A percentile compares a stretch with the other conserved stretches of the same genome.
These are phyloP conservation scores for Schwanniomyces pseudopolymorphus DNA, from an alignment of 805 yeast genomes.

Conservation along the genomic window DNA sequence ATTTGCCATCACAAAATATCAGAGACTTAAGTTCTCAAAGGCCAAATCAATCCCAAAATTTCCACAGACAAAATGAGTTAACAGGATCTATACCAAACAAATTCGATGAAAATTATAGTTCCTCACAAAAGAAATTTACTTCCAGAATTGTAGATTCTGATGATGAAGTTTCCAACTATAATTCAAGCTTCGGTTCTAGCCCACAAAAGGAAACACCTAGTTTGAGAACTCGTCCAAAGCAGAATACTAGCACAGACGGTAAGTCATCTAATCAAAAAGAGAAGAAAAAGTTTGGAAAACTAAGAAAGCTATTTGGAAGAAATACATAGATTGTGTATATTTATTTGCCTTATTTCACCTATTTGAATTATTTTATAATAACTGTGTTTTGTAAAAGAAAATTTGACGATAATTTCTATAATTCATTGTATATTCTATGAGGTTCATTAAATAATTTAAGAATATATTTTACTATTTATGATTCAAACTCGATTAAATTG, in stretches of 20 bases:
- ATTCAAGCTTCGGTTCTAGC: neutral
- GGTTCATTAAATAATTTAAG: neutral
- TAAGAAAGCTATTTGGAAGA: slow-evolving; percentile 41
- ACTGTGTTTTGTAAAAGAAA: too few species aligned
- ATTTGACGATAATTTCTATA: neutral
- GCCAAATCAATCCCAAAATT: slow-evolving; percentile 3
- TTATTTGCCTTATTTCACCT: too few species aligned
- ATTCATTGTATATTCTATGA: neutral
- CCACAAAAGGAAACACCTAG: neutral
- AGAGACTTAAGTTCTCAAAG: neutral
- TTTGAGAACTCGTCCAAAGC: neutral
- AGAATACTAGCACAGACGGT: neutral
- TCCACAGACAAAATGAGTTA: neutral
- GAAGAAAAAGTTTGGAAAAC: slow-evolving; percentile 38
- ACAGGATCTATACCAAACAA: neutral
- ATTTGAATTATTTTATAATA: neutral
- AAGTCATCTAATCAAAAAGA: slow-evolving; percentile 17
- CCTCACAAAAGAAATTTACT: slow-evolving; percentile 25
- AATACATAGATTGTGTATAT: neutral
- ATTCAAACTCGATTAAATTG: slow-evolving; percentile 47
- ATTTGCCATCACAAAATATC: slow-evolving; percentile 1
- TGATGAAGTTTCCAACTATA: slow-evolving; percentile 45
- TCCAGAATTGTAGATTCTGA: slow-evolving; percentile 67
- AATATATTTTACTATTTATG: slow-evolving; percentile 11
- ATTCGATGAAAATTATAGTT: neutral